phyloP scores from a whole-genome alignment of 139 green algal species.

The Astrephomene gubernaculifera region DNA sequence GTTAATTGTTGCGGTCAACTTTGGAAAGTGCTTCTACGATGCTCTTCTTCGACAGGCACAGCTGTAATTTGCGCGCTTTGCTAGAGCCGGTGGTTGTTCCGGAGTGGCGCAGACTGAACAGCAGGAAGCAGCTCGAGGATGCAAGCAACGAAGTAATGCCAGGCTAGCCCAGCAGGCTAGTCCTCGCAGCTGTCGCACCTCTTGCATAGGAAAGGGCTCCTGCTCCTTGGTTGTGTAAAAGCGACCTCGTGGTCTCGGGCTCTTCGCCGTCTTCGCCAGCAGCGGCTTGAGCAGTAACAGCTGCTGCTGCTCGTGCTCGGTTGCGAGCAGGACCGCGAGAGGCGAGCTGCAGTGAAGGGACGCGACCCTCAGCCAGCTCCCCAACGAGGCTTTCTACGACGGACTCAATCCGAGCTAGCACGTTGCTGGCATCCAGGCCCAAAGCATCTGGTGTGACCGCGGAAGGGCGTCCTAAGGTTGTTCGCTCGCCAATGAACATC shows the following conservation, averaged over 20 bases:
- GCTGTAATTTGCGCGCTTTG: too few relatives aligned
- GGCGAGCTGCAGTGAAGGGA: conserved; percentile 37
- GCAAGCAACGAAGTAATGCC: too few relatives aligned
- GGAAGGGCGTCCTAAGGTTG: too few relatives aligned
- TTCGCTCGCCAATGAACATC: too few relatives aligned
- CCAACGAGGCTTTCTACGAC: not conserved
- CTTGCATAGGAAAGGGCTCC: conserved; percentile 25
- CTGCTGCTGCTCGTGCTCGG: not conserved
- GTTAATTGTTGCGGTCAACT: too few relatives aligned
- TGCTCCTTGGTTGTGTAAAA: not conserved
- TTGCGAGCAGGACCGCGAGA: not conserved
- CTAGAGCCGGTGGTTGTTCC: too few relatives aligned
- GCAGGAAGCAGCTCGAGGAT: too few relatives aligned
- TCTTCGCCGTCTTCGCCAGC: not conserved
- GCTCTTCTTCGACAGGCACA: too few relatives aligned
- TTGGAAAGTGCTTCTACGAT: too few relatives aligned
- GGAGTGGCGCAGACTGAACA: too few relatives aligned
- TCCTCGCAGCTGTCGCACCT: not conserved
- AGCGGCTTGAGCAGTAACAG: not conserved
- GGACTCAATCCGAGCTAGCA: conserved; percentile 46
- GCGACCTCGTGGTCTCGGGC: not conserved
- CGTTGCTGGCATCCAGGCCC: not conserved
- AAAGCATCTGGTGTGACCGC: too few relatives aligned
- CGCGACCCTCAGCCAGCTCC: conserved; percentile 36
- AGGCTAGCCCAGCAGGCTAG: too few relatives aligned